Percentiles rank a stretch among this genome's conserved stretches.
phyloP scores from a whole-genome alignment of 768 basidiomycete species.

The Amanita inopinata region DNA sequence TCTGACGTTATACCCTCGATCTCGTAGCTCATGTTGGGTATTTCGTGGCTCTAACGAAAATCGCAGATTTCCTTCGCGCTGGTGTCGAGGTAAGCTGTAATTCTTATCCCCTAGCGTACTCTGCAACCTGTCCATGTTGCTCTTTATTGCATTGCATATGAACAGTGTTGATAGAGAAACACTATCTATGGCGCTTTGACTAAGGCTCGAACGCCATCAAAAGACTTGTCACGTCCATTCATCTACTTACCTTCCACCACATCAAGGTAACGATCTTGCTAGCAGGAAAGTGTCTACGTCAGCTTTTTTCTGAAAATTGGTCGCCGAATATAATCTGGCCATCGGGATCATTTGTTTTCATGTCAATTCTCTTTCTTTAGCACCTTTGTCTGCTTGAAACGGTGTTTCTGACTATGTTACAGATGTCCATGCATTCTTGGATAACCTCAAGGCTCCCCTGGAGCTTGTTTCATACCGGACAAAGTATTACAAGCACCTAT shows the following conservation, averaged over 20 bases:
- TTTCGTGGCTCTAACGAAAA: conserved; percentile 90
- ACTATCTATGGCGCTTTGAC: neutral
- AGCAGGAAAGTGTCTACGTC: conserved; percentile 43
- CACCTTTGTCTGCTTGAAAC: too few species aligned
- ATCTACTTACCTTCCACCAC: neutral
- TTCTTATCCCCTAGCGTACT: conserved; percentile 3
- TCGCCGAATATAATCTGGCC: neutral
- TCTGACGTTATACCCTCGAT: conserved; percentile 8
- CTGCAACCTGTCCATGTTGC: conserved; percentile 5
- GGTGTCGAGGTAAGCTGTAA: conserved; percentile 61
- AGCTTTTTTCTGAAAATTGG: neutral
- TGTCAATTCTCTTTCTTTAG: neutral
- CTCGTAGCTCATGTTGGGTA: conserved; percentile 88
- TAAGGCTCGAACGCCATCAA: neutral
- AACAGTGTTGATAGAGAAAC: conserved; percentile 10
- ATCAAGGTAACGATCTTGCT: conserved; percentile 69
- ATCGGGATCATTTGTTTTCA: neutral
- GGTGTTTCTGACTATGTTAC: too few species aligned
- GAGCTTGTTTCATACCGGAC: conserved; percentile 84
- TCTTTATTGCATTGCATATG: conserved; percentile 7
- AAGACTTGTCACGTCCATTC: too few species aligned
- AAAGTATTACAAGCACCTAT: conserved; percentile 80
- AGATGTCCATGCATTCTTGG: conserved; percentile 97
- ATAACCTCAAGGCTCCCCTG: conserved; percentile 92
- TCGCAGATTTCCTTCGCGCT: conserved; percentile 90